Evolutionary conservation across 1,284 basidiomycete genomes (phyloP).

Genomic region (Calocybe gambosa): DNA sequence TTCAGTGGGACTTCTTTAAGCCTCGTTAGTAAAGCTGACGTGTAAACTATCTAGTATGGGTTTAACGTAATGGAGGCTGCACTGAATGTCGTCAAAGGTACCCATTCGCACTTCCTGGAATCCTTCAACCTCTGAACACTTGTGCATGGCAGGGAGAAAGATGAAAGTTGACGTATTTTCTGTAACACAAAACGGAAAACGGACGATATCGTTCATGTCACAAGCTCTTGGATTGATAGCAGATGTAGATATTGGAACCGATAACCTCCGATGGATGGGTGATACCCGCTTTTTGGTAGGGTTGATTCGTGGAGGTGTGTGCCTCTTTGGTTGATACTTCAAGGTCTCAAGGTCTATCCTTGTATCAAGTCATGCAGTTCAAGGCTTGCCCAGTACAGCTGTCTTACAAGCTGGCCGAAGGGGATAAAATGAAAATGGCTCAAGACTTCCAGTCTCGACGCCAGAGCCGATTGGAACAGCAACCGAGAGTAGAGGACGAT

Average conservation of each 20-base stretch:
- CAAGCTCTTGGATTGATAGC: conserved; percentile 89
- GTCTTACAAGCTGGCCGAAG: conserved; percentile 63
- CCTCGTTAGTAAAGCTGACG: background rate
- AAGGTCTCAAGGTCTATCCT: background rate
- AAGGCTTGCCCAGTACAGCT: conserved; percentile 68
- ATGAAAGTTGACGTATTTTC: conserved; percentile 83
- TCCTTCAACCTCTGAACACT: conserved; percentile 1
- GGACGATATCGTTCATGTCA: conserved; percentile 85
- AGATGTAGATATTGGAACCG: conserved; percentile 85
- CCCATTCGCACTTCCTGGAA: conserved; percentile 3
- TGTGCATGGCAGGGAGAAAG: conserved; percentile 42
- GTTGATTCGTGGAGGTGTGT: conserved; percentile 65
- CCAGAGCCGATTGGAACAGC: conserved; percentile 1
- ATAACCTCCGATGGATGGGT: conserved; percentile 91
- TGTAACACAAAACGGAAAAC: conserved; percentile 60
- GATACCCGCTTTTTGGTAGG: conserved; percentile 85
- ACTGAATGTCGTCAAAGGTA: conserved; percentile 86
- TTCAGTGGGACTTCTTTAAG: conserved; percentile 21
- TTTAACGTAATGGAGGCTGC: conserved; percentile 71
- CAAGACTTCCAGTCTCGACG: conserved; percentile 33
- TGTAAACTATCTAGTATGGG: conserved; percentile 44
- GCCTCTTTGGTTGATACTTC: background rate
- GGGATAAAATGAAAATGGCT: conserved; percentile 73
- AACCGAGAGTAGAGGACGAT: background rate
- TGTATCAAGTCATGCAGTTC: conserved; percentile 49